These are phyloP conservation scores for Wickerhamomyces ciferrii DNA, from an alignment of 805 yeast genomes.

Conservation along the genomic window DNA sequence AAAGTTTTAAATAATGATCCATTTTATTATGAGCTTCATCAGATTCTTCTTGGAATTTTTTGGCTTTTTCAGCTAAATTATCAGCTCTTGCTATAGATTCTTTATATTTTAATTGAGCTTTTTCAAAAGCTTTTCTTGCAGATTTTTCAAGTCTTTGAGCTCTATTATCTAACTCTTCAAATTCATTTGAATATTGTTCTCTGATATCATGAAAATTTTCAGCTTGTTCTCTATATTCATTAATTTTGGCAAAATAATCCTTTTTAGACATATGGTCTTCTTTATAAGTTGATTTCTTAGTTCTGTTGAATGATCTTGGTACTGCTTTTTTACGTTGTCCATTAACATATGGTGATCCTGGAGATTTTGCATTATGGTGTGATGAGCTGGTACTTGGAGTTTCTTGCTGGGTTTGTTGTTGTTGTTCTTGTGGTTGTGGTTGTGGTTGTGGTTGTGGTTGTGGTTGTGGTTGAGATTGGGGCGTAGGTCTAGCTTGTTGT, in stretches of 20 bases:
- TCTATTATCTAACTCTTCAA: background rate
- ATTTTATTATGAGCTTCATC: constrained; percentile 5
- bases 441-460: background rate
- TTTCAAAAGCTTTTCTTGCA: constrained; percentile 12
- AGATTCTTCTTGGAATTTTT: background rate
- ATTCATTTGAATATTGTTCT: constrained; percentile 4
- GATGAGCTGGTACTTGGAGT: too few relatives aligned
- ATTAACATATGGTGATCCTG: background rate
- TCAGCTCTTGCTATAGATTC: constrained; percentile 4
- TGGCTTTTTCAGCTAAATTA: constrained; percentile 2
- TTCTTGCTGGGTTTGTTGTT: background rate
- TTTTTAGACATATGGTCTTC: constrained; percentile 1
- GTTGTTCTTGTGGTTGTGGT: background rate
- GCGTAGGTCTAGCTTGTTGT: background rate
- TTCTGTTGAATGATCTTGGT: background rate
- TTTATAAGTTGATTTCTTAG: background rate
- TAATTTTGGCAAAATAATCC: constrained; percentile 5
- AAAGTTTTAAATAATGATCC: constrained; percentile 2
- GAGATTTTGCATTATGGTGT: background rate
- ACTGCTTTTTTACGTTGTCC: background rate
- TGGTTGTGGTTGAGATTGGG: background rate
- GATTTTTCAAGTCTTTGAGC: constrained; percentile 8
- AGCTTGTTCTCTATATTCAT: background rate
- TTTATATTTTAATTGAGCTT: constrained; percentile 12
- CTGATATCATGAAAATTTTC: background rate